Evolutionary conservation across 495 filamentous ascomycete genomes (phyloP).

Genomic region (Xylaria castorea): DNA sequence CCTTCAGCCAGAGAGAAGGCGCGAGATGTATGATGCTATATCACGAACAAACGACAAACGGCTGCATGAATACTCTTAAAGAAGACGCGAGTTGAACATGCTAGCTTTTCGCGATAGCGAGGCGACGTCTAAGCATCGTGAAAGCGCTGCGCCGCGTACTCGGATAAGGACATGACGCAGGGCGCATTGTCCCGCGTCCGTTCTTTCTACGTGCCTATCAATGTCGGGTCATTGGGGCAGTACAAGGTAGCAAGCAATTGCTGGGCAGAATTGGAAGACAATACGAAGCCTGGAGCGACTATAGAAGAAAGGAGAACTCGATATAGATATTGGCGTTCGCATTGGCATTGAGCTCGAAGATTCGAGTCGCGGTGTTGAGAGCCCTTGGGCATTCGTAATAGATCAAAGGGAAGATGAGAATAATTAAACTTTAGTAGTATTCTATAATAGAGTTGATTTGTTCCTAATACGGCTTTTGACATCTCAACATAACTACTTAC

Average conservation of each 20-base stretch:
- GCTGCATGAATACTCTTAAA: background rate
- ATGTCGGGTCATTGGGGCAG: background rate
- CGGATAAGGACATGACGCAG: background rate
- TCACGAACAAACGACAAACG: background rate
- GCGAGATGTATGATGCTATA: slow-evolving; percentile 43
- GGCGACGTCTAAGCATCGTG: background rate
- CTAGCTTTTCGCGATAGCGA: background rate
- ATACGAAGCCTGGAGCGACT: background rate
- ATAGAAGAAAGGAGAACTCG: background rate
- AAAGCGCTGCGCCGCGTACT: slow-evolving; percentile 10
- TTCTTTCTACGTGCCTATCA: background rate
- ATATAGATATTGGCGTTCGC: background rate
- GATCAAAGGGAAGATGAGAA: background rate
- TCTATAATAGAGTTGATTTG: background rate
- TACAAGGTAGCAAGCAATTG: background rate
- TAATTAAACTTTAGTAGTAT: background rate
- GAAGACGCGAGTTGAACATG: slow-evolving; percentile 11
- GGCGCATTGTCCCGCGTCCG: background rate
- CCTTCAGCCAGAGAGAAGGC: slow-evolving; percentile 48
- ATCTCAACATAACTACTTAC: background rate
- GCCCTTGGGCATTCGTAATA: background rate
- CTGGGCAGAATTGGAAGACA: background rate
- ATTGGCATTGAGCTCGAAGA: background rate
- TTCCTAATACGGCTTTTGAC: background rate
- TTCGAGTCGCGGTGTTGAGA: background rate